These are phyloP conservation scores for Dissophora globulifera DNA, from an alignment of 192 early-diverging fungal genomes.

Conservation along the genomic window DNA sequence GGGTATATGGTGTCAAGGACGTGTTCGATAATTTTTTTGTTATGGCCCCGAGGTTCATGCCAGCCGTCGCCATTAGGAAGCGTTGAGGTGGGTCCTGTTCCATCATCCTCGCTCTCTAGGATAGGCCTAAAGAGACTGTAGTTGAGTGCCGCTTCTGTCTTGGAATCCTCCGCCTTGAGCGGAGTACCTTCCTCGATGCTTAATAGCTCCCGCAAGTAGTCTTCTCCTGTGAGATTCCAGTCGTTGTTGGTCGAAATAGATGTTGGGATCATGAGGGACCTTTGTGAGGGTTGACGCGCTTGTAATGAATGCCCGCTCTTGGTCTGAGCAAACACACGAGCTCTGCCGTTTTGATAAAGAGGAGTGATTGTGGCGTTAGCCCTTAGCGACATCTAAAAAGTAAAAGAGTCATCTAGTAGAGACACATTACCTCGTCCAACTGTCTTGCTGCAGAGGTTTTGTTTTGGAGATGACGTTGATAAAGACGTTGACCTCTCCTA, in stretches of 20 bases:
- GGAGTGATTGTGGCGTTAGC: no score
- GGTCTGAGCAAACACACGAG: slow-evolving; percentile 25
- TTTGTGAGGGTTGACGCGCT: background rate
- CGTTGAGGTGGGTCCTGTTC: background rate
- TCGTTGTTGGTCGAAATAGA: slow-evolving; percentile 26
- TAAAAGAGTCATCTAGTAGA: no score
- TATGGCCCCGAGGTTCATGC: background rate
- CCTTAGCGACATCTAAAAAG: no score
- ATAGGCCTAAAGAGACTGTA: slow-evolving; percentile 34
- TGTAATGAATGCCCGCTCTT: background rate
- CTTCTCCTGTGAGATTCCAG: slow-evolving; percentile 42
- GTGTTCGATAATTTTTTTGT: slow-evolving; percentile 46
- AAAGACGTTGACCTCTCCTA: slow-evolving; percentile 45
- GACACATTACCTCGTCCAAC: slow-evolving; percentile 36
- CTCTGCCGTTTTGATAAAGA: no score
- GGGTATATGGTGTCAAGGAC: slow-evolving; percentile 58
- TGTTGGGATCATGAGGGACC: slow-evolving; percentile 13
- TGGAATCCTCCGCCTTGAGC: background rate
- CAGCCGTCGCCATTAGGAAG: background rate
- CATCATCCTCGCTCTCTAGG: slow-evolving; percentile 25
- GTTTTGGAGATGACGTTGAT: slow-evolving; percentile 46
- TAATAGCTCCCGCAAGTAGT: slow-evolving; percentile 31
- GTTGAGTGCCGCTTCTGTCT: background rate
- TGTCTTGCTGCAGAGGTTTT: slow-evolving; percentile 22
- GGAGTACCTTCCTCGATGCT: slow-evolving; percentile 2